Percentiles rank a stretch among this genome's conserved stretches.
phyloP scores from a whole-genome alignment of 495 filamentous ascomycete genomes.

The Talaromyces wortmannii region DNA sequence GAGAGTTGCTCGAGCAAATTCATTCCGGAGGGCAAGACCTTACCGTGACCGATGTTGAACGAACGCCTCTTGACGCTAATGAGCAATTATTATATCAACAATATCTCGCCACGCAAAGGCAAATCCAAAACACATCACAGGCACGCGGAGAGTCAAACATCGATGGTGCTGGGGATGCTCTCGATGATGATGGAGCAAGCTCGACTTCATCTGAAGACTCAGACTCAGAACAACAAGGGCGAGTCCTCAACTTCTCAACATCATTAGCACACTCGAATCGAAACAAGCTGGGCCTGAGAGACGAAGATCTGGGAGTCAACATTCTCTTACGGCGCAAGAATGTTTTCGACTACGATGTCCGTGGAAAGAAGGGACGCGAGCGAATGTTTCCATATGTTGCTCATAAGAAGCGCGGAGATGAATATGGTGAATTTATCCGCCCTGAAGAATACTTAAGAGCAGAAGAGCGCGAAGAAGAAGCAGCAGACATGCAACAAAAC shows the following conservation, averaged over 20 bases:
- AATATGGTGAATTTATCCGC: constrained; percentile 87
- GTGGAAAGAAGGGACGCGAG: constrained; percentile 89
- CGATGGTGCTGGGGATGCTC: constrained; percentile 66
- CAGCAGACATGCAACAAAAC: constrained; percentile 47
- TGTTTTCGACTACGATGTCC: constrained; percentile 86
- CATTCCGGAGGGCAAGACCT: constrained; percentile 58
- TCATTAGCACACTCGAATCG: constrained; percentile 72
- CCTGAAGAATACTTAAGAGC: constrained; percentile 92
- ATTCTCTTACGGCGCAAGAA: constrained; percentile 82
- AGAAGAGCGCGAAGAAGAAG: constrained; percentile 86
- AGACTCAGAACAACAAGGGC: constrained; percentile 85
- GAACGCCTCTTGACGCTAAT: constrained; percentile 59
- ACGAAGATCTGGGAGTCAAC: constrained; percentile 86
- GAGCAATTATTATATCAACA: constrained; percentile 82
- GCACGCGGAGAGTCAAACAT: constrained; percentile 54
- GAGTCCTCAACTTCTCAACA: constrained; percentile 80
- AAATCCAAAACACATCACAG: constrained; percentile 70
- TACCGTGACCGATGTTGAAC: constrained; percentile 48
- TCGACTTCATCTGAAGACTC: constrained; percentile 83
- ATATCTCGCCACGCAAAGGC: constrained; percentile 75
- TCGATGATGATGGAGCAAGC: constrained; percentile 70
- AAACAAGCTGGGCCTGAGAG: constrained; percentile 72
- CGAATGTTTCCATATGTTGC: constrained; percentile 86
- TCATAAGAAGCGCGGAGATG: constrained; percentile 72
- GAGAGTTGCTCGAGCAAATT: constrained; percentile 57